A percentile compares a stretch with the other conserved stretches of the same genome.
phyloP scores from a whole-genome alignment of 768 basidiomycete genomes.

The Macrocybe gigantea region DNA sequence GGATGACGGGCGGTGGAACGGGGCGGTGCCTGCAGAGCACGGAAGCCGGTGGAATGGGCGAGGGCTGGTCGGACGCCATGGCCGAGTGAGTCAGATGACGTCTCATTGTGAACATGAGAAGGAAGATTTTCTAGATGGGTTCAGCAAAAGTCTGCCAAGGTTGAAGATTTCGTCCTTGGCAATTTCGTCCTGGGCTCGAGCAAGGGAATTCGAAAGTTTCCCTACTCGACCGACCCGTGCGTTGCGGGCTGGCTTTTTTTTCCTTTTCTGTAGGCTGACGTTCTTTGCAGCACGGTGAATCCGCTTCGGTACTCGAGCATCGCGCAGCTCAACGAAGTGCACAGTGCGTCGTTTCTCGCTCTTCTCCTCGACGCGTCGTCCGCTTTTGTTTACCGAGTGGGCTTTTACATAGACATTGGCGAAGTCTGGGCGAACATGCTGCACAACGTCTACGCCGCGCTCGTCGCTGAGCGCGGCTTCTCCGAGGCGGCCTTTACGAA shows the following conservation, averaged over 20 bases:
- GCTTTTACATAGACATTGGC: constrained; percentile 34
- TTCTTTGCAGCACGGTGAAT: constrained; percentile 27
- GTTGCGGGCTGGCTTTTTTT: constrained; percentile 9
- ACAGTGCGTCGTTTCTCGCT: constrained; percentile 24
- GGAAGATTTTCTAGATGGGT: constrained; percentile 19
- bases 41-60: constrained; percentile 65
- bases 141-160: constrained; percentile 28
- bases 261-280: not conserved
- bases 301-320: constrained; percentile 38
- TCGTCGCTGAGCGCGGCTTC: constrained; percentile 30
- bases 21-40: constrained; percentile 56
- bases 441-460: constrained; percentile 34
- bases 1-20: constrained; percentile 49
- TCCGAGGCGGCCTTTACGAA: constrained; percentile 32
- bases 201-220: constrained; percentile 46
- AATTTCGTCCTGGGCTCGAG: constrained; percentile 42
- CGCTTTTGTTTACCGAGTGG: no score
- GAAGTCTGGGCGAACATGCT: constrained; percentile 51
- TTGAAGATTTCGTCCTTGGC: constrained; percentile 35
- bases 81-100: constrained; percentile 18
- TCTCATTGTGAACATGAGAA: no score
- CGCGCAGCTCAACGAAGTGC: constrained; percentile 32
- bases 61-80: constrained; percentile 61
- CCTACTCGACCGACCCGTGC: constrained; percentile 47
- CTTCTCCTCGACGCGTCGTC: not conserved